These are phyloP conservation scores for Clitocybe nebularis DNA, from an alignment of 1,284 basidiomycete species.

Conservation along the genomic window DNA sequence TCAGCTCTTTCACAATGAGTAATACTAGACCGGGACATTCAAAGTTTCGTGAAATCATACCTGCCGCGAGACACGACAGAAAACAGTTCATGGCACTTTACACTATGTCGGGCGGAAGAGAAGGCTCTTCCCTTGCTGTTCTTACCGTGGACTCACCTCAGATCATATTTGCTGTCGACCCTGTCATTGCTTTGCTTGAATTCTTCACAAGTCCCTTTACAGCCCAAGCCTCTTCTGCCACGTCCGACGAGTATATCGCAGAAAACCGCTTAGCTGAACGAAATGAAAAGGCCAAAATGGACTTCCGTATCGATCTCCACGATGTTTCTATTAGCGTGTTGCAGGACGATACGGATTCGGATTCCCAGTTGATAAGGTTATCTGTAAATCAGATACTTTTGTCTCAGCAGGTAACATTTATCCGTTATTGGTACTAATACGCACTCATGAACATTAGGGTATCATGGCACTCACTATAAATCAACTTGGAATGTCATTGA, in stretches of 20 bases:
- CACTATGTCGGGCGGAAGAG: slow-evolving; percentile 63
- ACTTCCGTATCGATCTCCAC: slow-evolving; percentile 87
- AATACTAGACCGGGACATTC: slow-evolving; percentile 84
- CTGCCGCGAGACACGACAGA: slow-evolving; percentile 83
- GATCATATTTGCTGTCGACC: slow-evolving; percentile 92
- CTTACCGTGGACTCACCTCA: slow-evolving; percentile 92
- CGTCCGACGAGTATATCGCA: slow-evolving; percentile 2
- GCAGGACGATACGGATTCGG: slow-evolving; percentile 77
- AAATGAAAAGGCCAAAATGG: slow-evolving; percentile 26
- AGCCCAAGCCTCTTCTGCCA: slow-evolving; percentile 13
- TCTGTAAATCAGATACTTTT: slow-evolving; percentile 84
- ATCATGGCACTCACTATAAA: slow-evolving; percentile 82
- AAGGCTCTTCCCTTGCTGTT: slow-evolving; percentile 67
- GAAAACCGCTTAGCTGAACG: slow-evolving; percentile 9
- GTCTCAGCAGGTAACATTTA: slow-evolving; percentile 75
- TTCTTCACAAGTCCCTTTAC: slow-evolving; percentile 77
- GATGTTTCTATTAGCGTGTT: slow-evolving; percentile 89
- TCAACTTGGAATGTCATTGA: slow-evolving; percentile 91
- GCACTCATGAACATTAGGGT: slow-evolving; percentile 41
- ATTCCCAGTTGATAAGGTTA: slow-evolving; percentile 87
- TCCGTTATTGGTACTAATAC: background rate
- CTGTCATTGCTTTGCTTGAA: slow-evolving; percentile 82
- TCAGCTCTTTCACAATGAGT: slow-evolving; percentile 89
- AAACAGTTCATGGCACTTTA: slow-evolving; percentile 97
- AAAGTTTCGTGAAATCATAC: slow-evolving; percentile 94